Conservation (phyloP, 2,329 filamentous ascomycete genomes). For the Septoria linicola region DNA sequence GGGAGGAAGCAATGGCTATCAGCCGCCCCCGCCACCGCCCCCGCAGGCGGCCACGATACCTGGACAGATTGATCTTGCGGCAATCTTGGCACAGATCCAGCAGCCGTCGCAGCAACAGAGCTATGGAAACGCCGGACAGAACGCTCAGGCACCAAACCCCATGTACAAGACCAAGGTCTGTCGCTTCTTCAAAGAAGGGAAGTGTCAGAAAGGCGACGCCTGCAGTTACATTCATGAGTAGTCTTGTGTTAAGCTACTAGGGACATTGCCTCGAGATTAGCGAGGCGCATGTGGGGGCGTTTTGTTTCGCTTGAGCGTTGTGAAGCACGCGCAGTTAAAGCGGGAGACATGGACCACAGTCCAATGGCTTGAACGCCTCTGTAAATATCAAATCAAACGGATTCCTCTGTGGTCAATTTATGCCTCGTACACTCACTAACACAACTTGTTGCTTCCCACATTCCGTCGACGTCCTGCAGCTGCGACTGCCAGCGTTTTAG, state of each 20-base stretch:
- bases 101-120: slow-evolving; percentile 25
- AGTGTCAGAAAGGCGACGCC: slow-evolving; percentile 49
- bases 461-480: no score
- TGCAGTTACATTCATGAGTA: slow-evolving; percentile 37
- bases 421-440: no score
- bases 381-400: no score
- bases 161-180: slow-evolving; percentile 44
- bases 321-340: no score
- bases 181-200: slow-evolving; percentile 55
- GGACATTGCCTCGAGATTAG: no score
- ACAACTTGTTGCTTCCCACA: no score
- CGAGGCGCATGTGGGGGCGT: background rate
- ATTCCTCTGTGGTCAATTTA: no score
- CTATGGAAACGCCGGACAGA: slow-evolving; percentile 36
- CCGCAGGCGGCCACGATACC: slow-evolving; percentile 16
- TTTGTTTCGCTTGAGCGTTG: background rate
- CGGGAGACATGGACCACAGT: no score
- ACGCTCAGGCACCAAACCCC: slow-evolving; percentile 28
- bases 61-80: slow-evolving; percentile 29
- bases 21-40: slow-evolving; percentile 17
- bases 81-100: slow-evolving; percentile 34
- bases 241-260: slow-evolving; percentile 1
- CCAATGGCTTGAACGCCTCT: no score
- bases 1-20: slow-evolving; percentile 15
- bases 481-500: no score